A percentile compares a stretch with the other conserved stretches of the same genome.
Evolutionary conservation across 2,329 filamentous ascomycete species (phyloP).

Genomic region (Stromatinia cepivora): DNA sequence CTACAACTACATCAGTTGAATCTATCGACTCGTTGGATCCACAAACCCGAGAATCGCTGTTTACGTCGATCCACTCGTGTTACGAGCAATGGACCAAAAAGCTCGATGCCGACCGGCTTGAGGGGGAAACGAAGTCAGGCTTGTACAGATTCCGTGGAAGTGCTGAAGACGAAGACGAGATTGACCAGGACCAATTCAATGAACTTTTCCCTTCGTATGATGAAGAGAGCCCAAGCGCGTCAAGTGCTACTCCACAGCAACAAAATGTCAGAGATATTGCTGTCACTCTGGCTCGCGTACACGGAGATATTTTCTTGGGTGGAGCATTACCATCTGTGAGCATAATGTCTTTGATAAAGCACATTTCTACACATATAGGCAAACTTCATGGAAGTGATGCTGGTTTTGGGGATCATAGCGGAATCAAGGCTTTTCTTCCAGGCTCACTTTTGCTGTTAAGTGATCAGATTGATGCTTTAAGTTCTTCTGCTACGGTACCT

Average conservation of each 20-base stretch:
- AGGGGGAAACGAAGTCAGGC: constrained; percentile 70
- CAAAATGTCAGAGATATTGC: constrained; percentile 42
- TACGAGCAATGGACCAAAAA: constrained; percentile 80
- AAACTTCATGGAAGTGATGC: constrained; percentile 27
- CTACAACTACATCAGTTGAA: constrained; percentile 50
- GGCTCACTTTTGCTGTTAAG: constrained; percentile 65
- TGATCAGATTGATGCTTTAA: constrained; percentile 56
- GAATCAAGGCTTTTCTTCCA: constrained; percentile 61
- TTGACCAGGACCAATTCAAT: constrained; percentile 71
- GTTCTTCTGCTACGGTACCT: constrained; percentile 42
- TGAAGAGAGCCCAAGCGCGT: constrained; percentile 41
- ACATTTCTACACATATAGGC: constrained; percentile 36
- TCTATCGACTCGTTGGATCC: constrained; percentile 47
- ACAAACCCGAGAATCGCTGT: constrained; percentile 52
- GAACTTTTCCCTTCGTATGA: constrained; percentile 81
- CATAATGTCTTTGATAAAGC: constrained; percentile 36
- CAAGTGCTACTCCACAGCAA: constrained; percentile 27
- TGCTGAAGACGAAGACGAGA: constrained; percentile 72
- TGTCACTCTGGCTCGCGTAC: constrained; percentile 60
- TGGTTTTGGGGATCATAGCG: constrained; percentile 36
- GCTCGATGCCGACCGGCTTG: constrained; percentile 72
- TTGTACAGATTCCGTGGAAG: constrained; percentile 83
- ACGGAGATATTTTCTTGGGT: constrained; percentile 48
- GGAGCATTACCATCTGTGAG: constrained; percentile 30
- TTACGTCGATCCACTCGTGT: constrained; percentile 68